Conservation (phyloP, 2,329 filamentous ascomycete species). For the Colletotrichum sublineola region DNA sequence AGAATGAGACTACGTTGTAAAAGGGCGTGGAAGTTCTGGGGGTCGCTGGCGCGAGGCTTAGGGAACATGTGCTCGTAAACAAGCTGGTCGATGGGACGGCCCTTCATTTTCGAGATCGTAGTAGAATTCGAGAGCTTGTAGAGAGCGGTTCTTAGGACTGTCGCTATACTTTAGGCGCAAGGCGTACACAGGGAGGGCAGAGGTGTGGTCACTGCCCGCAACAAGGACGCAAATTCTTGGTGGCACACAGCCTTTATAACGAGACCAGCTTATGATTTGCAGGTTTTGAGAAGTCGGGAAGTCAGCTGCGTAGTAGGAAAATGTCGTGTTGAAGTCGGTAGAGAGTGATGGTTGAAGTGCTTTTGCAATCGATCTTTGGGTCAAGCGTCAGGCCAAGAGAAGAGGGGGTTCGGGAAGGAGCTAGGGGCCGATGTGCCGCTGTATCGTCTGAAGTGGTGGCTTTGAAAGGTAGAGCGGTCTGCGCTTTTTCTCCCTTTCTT, state of each 20-base stretch:
- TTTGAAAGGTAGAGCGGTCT: conserved; percentile 31
- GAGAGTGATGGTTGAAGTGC: conserved; percentile 5
- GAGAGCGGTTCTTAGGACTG: neutral
- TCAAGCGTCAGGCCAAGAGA: conserved; percentile 24
- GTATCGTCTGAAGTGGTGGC: conserved; percentile 33
- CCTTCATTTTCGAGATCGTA: conserved; percentile 69
- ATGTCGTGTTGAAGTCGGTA: neutral
- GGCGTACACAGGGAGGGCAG: conserved; percentile 7
- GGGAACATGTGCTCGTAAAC: conserved; percentile 82
- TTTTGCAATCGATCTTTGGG: neutral
- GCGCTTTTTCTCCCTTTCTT: conserved; percentile 11
- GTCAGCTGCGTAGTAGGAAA: neutral
- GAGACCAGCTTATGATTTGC: neutral
- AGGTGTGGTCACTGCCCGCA: conserved; percentile 3
- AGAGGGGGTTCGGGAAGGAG: conserved; percentile 35
- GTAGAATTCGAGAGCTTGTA: neutral
- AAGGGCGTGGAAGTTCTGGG: conserved; percentile 77
- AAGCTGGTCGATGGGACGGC: conserved; percentile 77
- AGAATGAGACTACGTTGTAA: conserved; percentile 79
- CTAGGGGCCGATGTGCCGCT: conserved; percentile 27
- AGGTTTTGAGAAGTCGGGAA: neutral
- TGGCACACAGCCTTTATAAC: neutral
- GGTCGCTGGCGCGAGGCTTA: conserved; percentile 75
- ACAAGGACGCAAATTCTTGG: neutral
- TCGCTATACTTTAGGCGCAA: conserved; percentile 4